Evolutionary conservation across 1,284 basidiomycete genomes (phyloP).

Genomic region (Cryptococcus hybrid): DNA sequence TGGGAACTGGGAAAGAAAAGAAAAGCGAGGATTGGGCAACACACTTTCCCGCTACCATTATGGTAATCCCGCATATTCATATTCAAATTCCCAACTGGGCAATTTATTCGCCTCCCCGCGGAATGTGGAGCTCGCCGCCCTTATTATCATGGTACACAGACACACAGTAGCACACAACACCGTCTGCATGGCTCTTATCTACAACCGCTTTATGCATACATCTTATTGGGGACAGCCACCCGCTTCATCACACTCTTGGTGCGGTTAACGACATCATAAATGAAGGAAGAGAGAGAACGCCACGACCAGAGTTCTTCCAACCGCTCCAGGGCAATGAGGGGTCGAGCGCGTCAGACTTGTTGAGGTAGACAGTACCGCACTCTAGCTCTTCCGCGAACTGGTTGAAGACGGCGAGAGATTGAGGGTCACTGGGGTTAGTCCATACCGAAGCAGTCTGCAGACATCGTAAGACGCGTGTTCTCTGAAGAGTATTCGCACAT

Average conservation of each 20-base stretch:
- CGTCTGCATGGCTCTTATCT: background rate
- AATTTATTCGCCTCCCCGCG: background rate
- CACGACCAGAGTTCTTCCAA: conserved; percentile 87
- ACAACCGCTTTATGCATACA: background rate
- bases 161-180: background rate
- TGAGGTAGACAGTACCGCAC: conserved; percentile 86
- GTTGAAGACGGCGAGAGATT: conserved; percentile 61
- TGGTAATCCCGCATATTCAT: background rate
- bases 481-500: conserved; percentile 4
- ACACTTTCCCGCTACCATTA: background rate
- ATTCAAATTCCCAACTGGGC: background rate
- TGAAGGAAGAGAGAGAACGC: conserved; percentile 83
- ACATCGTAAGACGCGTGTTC: background rate
- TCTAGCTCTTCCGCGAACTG: conserved; percentile 70
- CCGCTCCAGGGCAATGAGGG: conserved; percentile 93
- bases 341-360: conserved; percentile 86
- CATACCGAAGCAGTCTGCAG: conserved; percentile 77
- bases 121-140: background rate
- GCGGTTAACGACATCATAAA: conserved; percentile 48
- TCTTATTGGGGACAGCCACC: conserved; percentile 11
- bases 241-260: conserved; percentile 36
- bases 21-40: no score
- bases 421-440: conserved; percentile 70
- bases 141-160: background rate
- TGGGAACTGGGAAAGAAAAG: background rate